phyloP scores from a whole-genome alignment of 2,329 filamentous ascomycete species.

The Sclerotinia spermophila region DNA sequence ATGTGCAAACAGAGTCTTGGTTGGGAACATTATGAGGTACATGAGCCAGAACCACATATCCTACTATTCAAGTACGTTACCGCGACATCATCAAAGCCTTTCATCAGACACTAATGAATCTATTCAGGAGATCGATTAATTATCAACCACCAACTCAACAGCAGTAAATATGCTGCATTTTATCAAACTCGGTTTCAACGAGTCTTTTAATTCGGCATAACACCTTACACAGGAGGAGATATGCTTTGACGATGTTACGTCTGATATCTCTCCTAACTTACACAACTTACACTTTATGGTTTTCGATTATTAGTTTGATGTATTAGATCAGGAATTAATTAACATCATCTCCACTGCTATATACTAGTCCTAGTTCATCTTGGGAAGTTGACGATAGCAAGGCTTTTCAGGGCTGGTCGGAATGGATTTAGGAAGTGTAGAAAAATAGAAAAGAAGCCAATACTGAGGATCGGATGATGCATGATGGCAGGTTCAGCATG shows the following conservation, averaged over 20 bases:
- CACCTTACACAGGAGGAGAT: conserved; percentile 25
- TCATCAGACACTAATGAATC: conserved; percentile 19
- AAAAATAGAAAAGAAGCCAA: conserved; percentile 1
- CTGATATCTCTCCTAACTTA: conserved; percentile 34
- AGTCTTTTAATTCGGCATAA: conserved; percentile 30
- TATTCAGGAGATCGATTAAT: conserved; percentile 35
- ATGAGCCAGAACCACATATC: conserved; percentile 97
- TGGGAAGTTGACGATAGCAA: conserved; percentile 9
- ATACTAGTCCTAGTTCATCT: conserved; percentile 17
- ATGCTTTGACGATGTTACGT: conserved; percentile 38
- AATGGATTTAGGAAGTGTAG: not conserved
- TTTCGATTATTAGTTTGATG: conserved; percentile 30
- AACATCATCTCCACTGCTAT: conserved; percentile 26
- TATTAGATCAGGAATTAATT: conserved; percentile 36
- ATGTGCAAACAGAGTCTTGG: conserved; percentile 70
- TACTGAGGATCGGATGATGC: not conserved
- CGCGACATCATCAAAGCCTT: not conserved
- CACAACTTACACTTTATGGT: conserved; percentile 30
- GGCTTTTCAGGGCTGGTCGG: conserved; percentile 10
- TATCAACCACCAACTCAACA: conserved; percentile 30
- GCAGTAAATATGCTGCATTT: conserved; percentile 22
- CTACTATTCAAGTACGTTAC: conserved; percentile 91
- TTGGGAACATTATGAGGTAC: conserved; percentile 99
- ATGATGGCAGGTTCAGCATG: conserved; percentile 9
- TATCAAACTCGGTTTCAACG: conserved; percentile 26